Percentiles rank a stretch among this genome's conserved stretches.
Conservation (phyloP, 306 rosid genomes). For the Castanea sativa region DNA sequence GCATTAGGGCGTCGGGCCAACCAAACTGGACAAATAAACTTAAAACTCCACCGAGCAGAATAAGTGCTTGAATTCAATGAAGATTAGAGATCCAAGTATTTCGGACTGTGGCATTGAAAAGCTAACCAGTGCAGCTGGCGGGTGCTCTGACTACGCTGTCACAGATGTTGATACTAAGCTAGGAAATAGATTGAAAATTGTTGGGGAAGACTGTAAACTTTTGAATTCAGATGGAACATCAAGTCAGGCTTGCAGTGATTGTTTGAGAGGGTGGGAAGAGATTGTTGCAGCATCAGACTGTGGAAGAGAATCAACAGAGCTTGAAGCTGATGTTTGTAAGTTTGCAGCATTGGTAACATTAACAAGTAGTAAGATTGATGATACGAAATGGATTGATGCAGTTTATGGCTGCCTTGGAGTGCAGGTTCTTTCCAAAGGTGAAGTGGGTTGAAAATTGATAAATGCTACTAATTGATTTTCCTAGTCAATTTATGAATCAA, state of each 20-base stretch:
- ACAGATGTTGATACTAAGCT: slow-evolving; percentile 39
- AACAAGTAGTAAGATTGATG: slow-evolving; percentile 36
- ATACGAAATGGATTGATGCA: slow-evolving; percentile 30
- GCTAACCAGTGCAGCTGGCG: slow-evolving; percentile 47
- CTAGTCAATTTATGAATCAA: neutral
- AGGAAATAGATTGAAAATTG: slow-evolving; percentile 28
- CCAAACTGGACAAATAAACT: slow-evolving; percentile 40
- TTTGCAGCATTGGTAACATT: slow-evolving; percentile 47
- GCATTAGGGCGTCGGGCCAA: slow-evolving; percentile 52
- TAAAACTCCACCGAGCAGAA: slow-evolving; percentile 46
- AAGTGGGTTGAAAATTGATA: neutral
- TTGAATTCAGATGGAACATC: slow-evolving; percentile 10
- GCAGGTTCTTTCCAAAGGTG: slow-evolving; percentile 32
- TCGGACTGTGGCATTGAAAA: slow-evolving; percentile 46
- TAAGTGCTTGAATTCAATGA: slow-evolving; percentile 27
- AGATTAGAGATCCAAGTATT: slow-evolving; percentile 15
- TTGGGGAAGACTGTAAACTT: slow-evolving; percentile 43
- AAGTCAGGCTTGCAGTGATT: slow-evolving; percentile 35
- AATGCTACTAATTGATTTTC: neutral
- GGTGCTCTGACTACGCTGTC: slow-evolving; percentile 49
- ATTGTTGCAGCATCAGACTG: slow-evolving; percentile 16
- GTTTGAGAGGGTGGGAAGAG: slow-evolving; percentile 50
- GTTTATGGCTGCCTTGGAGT: slow-evolving; percentile 49
- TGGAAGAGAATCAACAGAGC: slow-evolving; percentile 2
- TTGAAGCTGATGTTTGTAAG: slow-evolving; percentile 42